Evolutionary conservation across 352 stramenopile genomes (phyloP), one percentile per base, ranked within the genome.

Genomic region (Halophytophthora batemanensis): DNA sequence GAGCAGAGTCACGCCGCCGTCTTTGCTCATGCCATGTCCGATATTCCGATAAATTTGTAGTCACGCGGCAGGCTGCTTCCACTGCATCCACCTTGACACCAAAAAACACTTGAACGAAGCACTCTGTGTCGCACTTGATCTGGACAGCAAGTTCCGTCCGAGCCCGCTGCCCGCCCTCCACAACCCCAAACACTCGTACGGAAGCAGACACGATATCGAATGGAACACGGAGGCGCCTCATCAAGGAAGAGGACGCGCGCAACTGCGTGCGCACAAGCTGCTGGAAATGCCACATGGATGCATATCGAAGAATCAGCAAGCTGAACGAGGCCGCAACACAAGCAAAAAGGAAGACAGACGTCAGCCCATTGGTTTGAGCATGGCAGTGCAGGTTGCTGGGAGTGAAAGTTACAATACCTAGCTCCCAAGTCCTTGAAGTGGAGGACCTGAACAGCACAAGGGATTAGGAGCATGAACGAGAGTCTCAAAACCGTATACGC

Each of bases 241-340:
- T 86, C 25, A 62, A 55, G 8, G 56, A 59, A 3, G 66, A 57
- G 6, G 45, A 31, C 2, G 51, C 28, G 39, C 84, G 63, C 14
- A 65, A 45, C 21, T 76, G 81, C 10, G 66, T 77, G 38, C 72
- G 67, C 40, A 84, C 35, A 14, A 87, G 69, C 45, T 87, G 77
- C 47, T 85, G 66, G 21, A 87, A 71, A 48, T 87, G 74, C 77
- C 74, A 81, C 62, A 84, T 74, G 23, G 74, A 81, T 44, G 71
- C 69, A 46, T 69, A 48, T n/a, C 54, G 59, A 23, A 87, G 63
- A 42, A 84, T 64, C 6, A 43, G 51, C n/a, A 87, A 58, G 48
- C 75, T 84, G 31, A 6, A n/a, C 34, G 22, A n/a, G 33, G 37
- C 49, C 19, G 10, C 10, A 4, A 33, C 2, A 51, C 6, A 51